Evolutionary conservation across 176 grass and related monocot species (phyloP), one percentile per base, ranked within the genome.

Genomic region (Oryza glaberrima): DNA sequence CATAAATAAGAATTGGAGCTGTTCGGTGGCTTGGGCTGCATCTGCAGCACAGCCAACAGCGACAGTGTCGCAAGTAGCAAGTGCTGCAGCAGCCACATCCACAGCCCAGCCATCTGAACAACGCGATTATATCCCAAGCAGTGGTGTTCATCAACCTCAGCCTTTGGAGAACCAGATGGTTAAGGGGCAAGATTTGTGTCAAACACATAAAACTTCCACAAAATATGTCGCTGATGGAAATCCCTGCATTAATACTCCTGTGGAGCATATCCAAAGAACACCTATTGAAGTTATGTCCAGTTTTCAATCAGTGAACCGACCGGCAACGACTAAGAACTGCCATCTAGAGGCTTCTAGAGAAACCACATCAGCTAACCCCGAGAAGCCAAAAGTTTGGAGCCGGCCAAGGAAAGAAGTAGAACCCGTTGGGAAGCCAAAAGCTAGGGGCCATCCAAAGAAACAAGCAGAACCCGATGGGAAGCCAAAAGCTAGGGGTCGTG

Each of bases 401-500:
- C 85, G 76, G 36, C 68, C 91, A 58, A 87, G 30, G n/a, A 73
- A 83, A 70, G 78, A 81, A 61, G 10, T 30, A 60, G 72, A 71
- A 51, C 28, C 72, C 23, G 90, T 83, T 11, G 69, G 52, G 40
- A 89, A 79, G 67, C 46, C 72, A 51, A 87, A 75, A 70, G n/a
- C 36, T 32, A 78, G 82, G 71, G 86, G 45, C 28, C 87, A 81
- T 64, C 75, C 92, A 69, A 89, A 28, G 38, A 77, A 85, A 73
- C 70, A 82, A 54, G 13, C 35, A 70, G 77, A 73, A 48, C 26
- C 64, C n/a, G 86, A 88, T 77, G 71, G 47, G 35, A 89, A 69
- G 15, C 77, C 78, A 67, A 90, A 88, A 77, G 72, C 25, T 46
- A 94, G 80, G 88, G 75, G 75, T n/a, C 74, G 77, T 69, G 69